Evolutionary conservation across 2,329 filamentous ascomycete species (phyloP).

Genomic region (Xylaria sp.): DNA sequence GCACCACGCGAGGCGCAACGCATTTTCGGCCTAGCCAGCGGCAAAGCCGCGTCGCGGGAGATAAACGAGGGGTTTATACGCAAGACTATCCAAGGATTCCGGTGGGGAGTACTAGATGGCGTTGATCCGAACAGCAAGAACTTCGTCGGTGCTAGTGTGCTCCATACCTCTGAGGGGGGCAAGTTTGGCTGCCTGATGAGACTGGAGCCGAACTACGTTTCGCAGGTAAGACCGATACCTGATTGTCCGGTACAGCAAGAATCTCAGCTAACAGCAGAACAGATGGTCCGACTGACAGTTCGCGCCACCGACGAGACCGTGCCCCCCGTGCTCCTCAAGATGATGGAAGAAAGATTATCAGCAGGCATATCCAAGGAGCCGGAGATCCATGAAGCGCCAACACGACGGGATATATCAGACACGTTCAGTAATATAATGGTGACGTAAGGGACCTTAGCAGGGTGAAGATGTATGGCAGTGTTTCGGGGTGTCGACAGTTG

Average conservation of each 20-base stretch:
- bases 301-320: constrained; percentile 91
- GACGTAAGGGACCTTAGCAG: constrained; percentile 25
- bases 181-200: constrained; percentile 94
- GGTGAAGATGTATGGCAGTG: constrained; percentile 19
- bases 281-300: constrained; percentile 94
- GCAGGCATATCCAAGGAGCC: constrained; percentile 49
- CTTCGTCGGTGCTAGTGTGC: constrained; percentile 85
- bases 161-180: constrained; percentile 79
- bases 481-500: constrained; percentile 7
- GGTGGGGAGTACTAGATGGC: constrained; percentile 81
- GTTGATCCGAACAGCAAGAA: constrained; percentile 95
- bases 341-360: constrained; percentile 84
- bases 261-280: constrained; percentile 20
- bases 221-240: constrained; percentile 67
- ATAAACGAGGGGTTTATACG: constrained; percentile 73
- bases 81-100: constrained; percentile 78
- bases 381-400: constrained; percentile 46
- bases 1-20: constrained; percentile 83
- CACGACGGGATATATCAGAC: constrained; percentile 56
- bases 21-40: constrained; percentile 71
- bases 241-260: not conserved
- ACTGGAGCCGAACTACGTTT: constrained; percentile 90
- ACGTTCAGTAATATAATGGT: constrained; percentile 62
- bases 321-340: constrained; percentile 75
- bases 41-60: constrained; percentile 59